phyloP scores from a whole-genome alignment of 495 filamentous ascomycete species.

The Entonaema liquescens region DNA sequence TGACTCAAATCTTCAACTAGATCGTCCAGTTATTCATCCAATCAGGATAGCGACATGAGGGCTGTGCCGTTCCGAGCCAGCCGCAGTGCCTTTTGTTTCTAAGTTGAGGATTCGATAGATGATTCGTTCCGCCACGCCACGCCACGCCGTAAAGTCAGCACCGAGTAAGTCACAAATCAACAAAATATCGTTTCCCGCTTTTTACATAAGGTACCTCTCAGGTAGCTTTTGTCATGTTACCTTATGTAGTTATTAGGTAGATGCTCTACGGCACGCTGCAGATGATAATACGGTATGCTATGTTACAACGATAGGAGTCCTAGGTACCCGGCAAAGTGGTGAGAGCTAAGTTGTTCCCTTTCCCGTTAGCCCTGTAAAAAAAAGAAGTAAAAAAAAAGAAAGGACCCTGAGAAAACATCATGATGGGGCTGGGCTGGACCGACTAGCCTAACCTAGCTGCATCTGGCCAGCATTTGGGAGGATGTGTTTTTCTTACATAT shows the following conservation, averaged over 20 bases:
- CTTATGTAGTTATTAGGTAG: conserved; percentile 20
- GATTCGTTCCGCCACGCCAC: conserved; percentile 11
- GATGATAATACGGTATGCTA: background rate
- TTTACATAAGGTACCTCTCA: background rate
- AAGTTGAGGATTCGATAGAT: background rate
- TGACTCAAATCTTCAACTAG: background rate
- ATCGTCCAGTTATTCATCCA: background rate
- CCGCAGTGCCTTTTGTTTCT: background rate
- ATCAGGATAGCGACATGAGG: background rate
- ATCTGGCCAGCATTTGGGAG: conserved; percentile 25
- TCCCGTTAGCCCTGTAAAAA: conserved; percentile 12
- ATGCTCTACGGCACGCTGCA: background rate
- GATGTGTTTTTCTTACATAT: conserved; percentile 37
- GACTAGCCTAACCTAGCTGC: conserved; percentile 26
- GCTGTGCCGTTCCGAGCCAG: conserved; percentile 2
- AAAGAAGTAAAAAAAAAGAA: conserved; percentile 5
- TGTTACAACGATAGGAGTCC: background rate
- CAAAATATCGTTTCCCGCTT: conserved; percentile 3
- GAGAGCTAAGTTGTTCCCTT: background rate
- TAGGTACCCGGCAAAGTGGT: background rate
- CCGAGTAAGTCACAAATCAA: conserved; percentile 12
- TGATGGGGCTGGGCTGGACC: conserved; percentile 15
- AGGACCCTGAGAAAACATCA: conserved; percentile 29
- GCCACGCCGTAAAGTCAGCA: conserved; percentile 4
- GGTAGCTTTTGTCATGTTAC: background rate